Conservation (phyloP, 164 flowering plant species). For the Berberis thunbergii region DNA sequence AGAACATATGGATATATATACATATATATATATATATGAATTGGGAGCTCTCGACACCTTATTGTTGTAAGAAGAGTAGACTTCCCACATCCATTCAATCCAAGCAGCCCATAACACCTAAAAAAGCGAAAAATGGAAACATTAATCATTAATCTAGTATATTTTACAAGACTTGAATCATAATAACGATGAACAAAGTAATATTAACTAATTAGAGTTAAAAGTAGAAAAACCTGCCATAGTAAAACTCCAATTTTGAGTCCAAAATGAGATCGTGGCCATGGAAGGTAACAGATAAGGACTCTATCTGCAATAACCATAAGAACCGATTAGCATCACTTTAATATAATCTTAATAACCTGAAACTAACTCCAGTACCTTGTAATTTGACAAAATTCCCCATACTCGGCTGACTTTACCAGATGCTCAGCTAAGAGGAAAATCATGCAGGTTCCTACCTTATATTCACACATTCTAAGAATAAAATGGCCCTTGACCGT, state of each 20-base stretch:
- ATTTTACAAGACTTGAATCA: neutral
- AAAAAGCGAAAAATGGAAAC: neutral
- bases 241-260: slow-evolving; percentile 84
- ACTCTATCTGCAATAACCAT: slow-evolving; percentile 66
- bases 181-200: neutral
- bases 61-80: slow-evolving; percentile 87
- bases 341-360: no score
- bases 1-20: slow-evolving; percentile 95
- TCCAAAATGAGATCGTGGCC: slow-evolving; percentile 97
- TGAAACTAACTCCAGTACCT: no score
- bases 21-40: slow-evolving; percentile 98
- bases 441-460: no score
- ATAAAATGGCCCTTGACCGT: no score
- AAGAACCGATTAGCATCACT: no score
- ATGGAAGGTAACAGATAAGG: slow-evolving; percentile 87
- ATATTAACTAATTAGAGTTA: neutral
- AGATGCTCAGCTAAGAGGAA: no score
- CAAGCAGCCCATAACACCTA: slow-evolving; percentile 97
- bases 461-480: no score
- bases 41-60: slow-evolving; percentile 87
- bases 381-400: no score
- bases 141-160: neutral
- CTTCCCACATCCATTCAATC: slow-evolving; percentile 95
- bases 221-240: slow-evolving; percentile 60
- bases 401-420: no score